phyloP scores from a whole-genome alignment of 2,329 filamentous ascomycete genomes.

The Pseudophaeomoniella oleicola region DNA sequence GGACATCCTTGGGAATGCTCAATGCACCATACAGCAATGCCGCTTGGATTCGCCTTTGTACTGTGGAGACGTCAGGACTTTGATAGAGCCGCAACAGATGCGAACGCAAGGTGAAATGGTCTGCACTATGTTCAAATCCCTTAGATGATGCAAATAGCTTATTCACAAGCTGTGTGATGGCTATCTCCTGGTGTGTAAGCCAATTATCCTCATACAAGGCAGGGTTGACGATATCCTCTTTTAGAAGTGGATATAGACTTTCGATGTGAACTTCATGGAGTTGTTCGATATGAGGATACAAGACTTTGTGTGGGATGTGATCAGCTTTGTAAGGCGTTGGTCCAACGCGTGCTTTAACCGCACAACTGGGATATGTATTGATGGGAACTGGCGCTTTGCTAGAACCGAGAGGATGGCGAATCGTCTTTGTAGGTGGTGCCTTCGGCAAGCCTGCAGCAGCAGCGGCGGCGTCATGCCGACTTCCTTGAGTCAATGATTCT shows the following conservation, averaged over 20 bases:
- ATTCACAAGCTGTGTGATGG: conserved; percentile 47
- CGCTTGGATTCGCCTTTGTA: conserved; percentile 44
- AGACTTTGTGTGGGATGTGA: conserved; percentile 18
- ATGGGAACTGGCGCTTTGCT: conserved; percentile 6
- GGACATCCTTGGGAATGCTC: conserved; percentile 37
- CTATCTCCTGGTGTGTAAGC: conserved; percentile 46
- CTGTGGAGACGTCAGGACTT: conserved; percentile 29
- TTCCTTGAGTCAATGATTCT: neutral
- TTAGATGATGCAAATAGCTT: conserved; percentile 27
- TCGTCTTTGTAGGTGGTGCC: neutral
- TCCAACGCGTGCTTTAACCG: conserved; percentile 1
- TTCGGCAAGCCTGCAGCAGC: neutral
- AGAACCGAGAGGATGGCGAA: conserved; percentile 14
- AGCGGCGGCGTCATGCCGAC: neutral
- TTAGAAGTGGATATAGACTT: conserved; percentile 39
- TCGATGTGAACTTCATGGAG: too few species aligned
- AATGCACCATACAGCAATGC: conserved; percentile 44
- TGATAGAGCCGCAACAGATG: conserved; percentile 41
- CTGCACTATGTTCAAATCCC: conserved; percentile 1
- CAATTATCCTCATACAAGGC: conserved; percentile 49
- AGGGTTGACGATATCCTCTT: conserved; percentile 39
- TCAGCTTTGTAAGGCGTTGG: conserved; percentile 9
- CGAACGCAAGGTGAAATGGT: conserved; percentile 21
- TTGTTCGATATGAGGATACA: conserved; percentile 11
- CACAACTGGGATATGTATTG: conserved; percentile 2